Evolutionary conservation across 345 rosid genomes (phyloP).

Genomic region (Eucalyptus coolabah): DNA sequence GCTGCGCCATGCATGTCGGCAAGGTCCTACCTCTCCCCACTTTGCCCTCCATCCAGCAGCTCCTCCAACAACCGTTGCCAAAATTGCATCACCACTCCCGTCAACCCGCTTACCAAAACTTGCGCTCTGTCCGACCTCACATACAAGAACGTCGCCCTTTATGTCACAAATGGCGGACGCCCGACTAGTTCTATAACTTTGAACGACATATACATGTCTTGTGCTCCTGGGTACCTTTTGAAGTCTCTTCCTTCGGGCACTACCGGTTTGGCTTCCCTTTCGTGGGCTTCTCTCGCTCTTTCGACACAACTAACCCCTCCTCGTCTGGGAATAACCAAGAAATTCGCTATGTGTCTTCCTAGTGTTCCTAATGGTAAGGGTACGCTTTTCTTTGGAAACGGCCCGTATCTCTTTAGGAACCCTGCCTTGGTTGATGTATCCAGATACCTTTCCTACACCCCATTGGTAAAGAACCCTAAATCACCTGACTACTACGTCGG

Average conservation of each 20-base stretch:
- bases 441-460: slow-evolving; percentile 10
- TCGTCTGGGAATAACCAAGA: neutral
- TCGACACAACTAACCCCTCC: neutral
- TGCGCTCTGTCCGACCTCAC: slow-evolving; percentile 9
- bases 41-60: slow-evolving; percentile 1
- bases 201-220: neutral
- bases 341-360: neutral
- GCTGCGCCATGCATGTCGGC: slow-evolving; percentile 1
- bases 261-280: neutral
- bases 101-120: slow-evolving; percentile 4
- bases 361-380: slow-evolving; percentile 1
- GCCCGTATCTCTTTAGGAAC: slow-evolving; percentile 3
- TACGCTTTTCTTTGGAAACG: slow-evolving; percentile 11
- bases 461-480: neutral
- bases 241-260: neutral
- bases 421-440: neutral
- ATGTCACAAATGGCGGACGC: neutral
- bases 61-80: neutral
- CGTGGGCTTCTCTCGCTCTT: neutral
- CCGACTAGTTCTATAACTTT: neutral
- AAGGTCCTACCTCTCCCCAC: neutral
- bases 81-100: slow-evolving; percentile 12
- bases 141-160: neutral
- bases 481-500: neutral
- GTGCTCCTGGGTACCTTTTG: slow-evolving; percentile 8